Percentiles rank a stretch among this genome's conserved stretches.
Conservation (phyloP, 2,329 filamentous ascomycete genomes). For the Neurospora sp. region DNA sequence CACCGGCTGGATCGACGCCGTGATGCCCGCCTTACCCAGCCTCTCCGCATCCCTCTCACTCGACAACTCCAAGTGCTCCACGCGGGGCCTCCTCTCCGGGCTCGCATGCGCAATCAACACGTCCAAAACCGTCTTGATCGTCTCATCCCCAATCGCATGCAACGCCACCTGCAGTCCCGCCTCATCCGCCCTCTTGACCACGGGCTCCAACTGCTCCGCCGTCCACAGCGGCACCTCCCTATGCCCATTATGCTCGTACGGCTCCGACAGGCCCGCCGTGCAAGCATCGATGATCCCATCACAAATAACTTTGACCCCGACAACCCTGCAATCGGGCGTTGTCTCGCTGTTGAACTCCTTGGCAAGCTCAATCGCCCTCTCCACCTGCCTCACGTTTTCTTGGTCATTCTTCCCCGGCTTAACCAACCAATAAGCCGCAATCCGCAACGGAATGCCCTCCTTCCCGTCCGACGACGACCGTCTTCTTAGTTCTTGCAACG, state of each 20-base stretch:
- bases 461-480: slow-evolving; percentile 22
- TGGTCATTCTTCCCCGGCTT: slow-evolving; percentile 33
- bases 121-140: slow-evolving; percentile 48
- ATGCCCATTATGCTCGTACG: slow-evolving; percentile 40
- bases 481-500: slow-evolving; percentile 29
- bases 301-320: slow-evolving; percentile 55
- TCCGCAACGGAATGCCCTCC: slow-evolving; percentile 29
- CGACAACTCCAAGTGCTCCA: slow-evolving; percentile 56
- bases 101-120: slow-evolving; percentile 35
- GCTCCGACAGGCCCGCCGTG: slow-evolving; percentile 50
- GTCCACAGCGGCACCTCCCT: slow-evolving; percentile 46
- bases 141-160: slow-evolving; percentile 56
- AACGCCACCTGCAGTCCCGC: slow-evolving; percentile 51
- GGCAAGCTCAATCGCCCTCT: slow-evolving; percentile 38
- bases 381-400: slow-evolving; percentile 38
- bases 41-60: slow-evolving; percentile 43
- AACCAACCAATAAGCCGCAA: slow-evolving; percentile 49
- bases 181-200: slow-evolving; percentile 43
- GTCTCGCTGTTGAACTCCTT: slow-evolving; percentile 32
- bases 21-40: slow-evolving; percentile 50
- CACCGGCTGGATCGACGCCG: slow-evolving; percentile 48
- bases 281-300: slow-evolving; percentile 58
- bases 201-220: slow-evolving; percentile 37
- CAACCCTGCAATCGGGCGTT: slow-evolving; percentile 40
- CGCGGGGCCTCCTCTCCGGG: slow-evolving; percentile 44